These are phyloP conservation scores for Sungouiozyma intestinalis DNA, from an alignment of 805 yeast species.

Conservation along the genomic window DNA sequence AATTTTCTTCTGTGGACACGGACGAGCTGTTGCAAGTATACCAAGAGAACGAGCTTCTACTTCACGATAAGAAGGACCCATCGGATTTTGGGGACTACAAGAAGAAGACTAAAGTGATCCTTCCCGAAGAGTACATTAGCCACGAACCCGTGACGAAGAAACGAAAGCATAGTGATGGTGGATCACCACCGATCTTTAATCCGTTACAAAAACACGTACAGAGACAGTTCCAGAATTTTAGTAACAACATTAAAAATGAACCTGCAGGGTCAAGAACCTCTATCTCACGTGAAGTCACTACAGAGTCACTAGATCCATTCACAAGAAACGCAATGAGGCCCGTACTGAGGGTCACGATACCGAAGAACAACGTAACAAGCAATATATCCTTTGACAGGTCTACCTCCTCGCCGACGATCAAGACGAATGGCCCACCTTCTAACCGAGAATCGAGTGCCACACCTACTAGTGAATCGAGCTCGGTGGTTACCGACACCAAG, in stretches of 20 bases:
- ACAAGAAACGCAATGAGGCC: constrained; percentile 33
- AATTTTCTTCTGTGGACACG: constrained; percentile 70
- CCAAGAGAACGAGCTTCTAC: constrained; percentile 19
- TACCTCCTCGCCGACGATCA: constrained; percentile 25
- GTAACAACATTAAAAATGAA: constrained; percentile 6
- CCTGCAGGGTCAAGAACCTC: neutral
- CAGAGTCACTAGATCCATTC: neutral
- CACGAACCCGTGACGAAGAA: constrained; percentile 7
- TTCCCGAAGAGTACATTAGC: constrained; percentile 4
- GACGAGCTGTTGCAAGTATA: constrained; percentile 37
- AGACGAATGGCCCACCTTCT: constrained; percentile 14
- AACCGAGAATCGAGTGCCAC: constrained; percentile 3
- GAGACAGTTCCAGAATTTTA: constrained; percentile 19
- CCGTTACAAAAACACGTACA: constrained; percentile 21
- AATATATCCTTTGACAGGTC: constrained; percentile 22
- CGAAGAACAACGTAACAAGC: constrained; percentile 32
- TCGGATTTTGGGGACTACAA: constrained; percentile 53
- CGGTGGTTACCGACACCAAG: constrained; percentile 4
- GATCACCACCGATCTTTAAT: constrained; percentile 10
- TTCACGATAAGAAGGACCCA: constrained; percentile 56
- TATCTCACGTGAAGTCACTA: neutral
- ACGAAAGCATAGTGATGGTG: constrained; percentile 1
- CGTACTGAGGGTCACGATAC: constrained; percentile 55
- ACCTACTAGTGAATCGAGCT: constrained; percentile 1
- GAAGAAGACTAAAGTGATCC: constrained; percentile 20